Base-by-base conservation (phyloP, 1,284 basidiomycete genomes). In the Ceratobasidium sp. region DNA sequence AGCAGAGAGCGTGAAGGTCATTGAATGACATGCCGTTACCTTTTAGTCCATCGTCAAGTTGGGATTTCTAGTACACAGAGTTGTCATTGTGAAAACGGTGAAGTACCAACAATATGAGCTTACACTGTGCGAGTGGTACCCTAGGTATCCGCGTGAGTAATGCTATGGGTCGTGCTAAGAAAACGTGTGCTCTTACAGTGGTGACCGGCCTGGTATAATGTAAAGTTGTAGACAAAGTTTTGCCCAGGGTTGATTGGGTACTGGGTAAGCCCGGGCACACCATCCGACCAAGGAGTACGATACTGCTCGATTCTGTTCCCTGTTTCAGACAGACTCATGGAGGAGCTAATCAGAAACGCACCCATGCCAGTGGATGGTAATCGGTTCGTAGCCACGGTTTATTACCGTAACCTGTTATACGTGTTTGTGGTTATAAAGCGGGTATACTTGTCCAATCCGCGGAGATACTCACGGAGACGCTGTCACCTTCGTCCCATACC, bases 211-310 rank as follows among this genome's bases (percentile, higher is more conserved):
- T 60, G 57, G 31, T 22, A 42, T 5, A 60, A n/a, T 6, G 57
- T 60, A 47, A 60, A 60, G 57, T 60, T 60, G 43, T 60, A 60
- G n/a, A 60, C 57, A 17, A 55, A 32, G n/a, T 57, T 35, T 40
- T 68, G 40, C 12, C 43, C 53, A 35, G 31, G 54, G 6, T 45
- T 49, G 17, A 55, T 47, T 17, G 43, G 53, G 22, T 49, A 43
- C 40, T 69, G 68, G 43, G 56, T 62, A 22, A 69, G 40, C 34
- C 69, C 69, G 13, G 69, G 69, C 2, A 70, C 69, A 22, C 69
- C 69, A 40, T 70, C 69, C 10, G 64, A 67, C 69, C 69, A 70
- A 20, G 53, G 60, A 5, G 64, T 50, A 1, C 64, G 54, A 20
- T 47, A 31, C 35, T 68, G 69, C 27, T 69, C 52, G 34, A 70